Base-by-base conservation (phyloP, 1,284 basidiomycete species). In the Pseudozyma pruni region DNA sequence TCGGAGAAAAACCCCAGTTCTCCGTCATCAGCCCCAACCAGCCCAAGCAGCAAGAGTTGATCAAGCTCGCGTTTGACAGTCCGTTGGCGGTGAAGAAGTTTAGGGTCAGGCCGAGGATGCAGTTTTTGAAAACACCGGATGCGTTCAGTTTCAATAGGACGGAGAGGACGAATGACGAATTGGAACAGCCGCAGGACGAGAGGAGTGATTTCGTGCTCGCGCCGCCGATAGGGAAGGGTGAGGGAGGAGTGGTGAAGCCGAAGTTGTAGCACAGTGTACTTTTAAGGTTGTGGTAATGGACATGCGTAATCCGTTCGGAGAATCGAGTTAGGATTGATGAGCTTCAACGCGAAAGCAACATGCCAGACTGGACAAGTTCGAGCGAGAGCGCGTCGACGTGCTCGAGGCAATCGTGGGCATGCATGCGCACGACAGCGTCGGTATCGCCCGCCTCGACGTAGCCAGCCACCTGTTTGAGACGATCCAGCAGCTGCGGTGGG, bases 41-140 rank as follows among this genome's bases (percentile, higher is more conserved):
- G 23, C 75, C 75, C 0, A 54, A 47, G 13, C 61, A 77, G 20
- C 69, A 71, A 0, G 61, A 62, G 4, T 51, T 81, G 23, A 78
- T 81, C 42, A 34, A 46, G 22, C 32, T 74, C 25, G 75, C 75
- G 7, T 81, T 81, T 41, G 41, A 62, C 11, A 71, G 78, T 13
- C 72, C 72, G 1, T 10, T 75, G 22, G 75, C 75, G 5, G 42
- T 75, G 5, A 67, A 63, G 25, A 72, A 60, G 52, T 67, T 71
- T 33, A 56, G 76, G 16, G 78, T 80, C 8, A 72, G 72, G 32
- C 78, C 78, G 13, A 62, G 78, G n/a, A 76, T 80, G 73, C 64
- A 63, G 19, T 72, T 72, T 46, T 38, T 72, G 13, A 50, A 56
- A 29, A n/a, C 53, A 1, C 62, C 57, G 4, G 69, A 72, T 39